These are phyloP conservation scores for Diaporthe caulivora DNA, from an alignment of 2,329 filamentous ascomycete genomes.

Conservation along the genomic window DNA sequence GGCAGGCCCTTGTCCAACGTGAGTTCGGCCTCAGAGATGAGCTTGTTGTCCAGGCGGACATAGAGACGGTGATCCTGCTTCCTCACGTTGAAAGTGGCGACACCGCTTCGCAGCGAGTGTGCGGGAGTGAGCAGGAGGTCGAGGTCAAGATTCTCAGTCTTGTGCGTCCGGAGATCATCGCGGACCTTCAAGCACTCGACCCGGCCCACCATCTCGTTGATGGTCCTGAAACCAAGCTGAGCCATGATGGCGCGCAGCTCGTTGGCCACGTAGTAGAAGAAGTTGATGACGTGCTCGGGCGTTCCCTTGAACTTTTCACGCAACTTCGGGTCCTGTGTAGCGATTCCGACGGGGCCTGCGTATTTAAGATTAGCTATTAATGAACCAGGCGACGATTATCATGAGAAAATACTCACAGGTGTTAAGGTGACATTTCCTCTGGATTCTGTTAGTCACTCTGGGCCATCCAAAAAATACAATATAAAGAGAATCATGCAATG, in stretches of 20 bases:
- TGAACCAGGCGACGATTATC: not conserved
- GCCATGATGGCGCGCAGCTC: conserved; percentile 98
- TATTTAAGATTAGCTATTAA: not conserved
- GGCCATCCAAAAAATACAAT: too few species aligned
- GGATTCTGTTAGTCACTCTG: too few species aligned
- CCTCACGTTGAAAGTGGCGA: conserved; percentile 96
- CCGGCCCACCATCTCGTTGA: conserved; percentile 98
- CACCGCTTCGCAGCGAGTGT: conserved; percentile 93
- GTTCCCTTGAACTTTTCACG: conserved; percentile 94
- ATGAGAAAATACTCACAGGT: not conserved
- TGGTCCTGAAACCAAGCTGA: conserved; percentile 90
- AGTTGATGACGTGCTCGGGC: conserved; percentile 97
- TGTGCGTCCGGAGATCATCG: conserved; percentile 87
- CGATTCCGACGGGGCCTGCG: conserved; percentile 85
- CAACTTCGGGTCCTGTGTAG: conserved; percentile 93
- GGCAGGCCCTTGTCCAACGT: conserved; percentile 95
- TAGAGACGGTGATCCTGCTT: conserved; percentile 98
- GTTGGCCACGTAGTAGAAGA: conserved; percentile 98
- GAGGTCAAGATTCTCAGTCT: conserved; percentile 93
- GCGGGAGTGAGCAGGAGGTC: conserved; percentile 94
- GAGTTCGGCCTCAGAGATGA: conserved; percentile 94
- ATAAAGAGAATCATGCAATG: too few species aligned
- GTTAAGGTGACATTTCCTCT: conserved; percentile 68
- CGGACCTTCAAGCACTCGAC: conserved; percentile 88
- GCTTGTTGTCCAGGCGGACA: conserved; percentile 94